Conservation (phyloP, 2,329 filamentous ascomycete species). For the Alternaria arborescens region DNA sequence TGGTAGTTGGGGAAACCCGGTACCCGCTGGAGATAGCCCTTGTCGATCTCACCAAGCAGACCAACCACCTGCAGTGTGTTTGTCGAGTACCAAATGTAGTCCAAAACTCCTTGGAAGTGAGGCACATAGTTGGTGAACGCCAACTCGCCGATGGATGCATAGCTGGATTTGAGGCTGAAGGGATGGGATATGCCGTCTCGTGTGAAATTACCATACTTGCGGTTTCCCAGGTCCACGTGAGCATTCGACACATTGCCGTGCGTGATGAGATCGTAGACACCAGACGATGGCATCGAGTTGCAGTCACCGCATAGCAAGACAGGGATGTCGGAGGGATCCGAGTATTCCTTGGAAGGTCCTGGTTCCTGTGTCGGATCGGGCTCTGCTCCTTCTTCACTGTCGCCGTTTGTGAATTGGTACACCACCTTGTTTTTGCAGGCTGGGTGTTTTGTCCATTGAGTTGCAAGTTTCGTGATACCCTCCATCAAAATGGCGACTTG, state of each 20-base stretch:
- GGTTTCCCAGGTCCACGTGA: conserved; percentile 80
- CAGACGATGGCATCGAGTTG: conserved; percentile 87
- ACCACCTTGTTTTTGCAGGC: conserved; percentile 80
- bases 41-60: conserved; percentile 85
- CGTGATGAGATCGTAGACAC: conserved; percentile 88
- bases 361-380: conserved; percentile 69
- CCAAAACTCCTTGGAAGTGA: conserved; percentile 88
- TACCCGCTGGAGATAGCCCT: conserved; percentile 82
- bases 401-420: conserved; percentile 58
- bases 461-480: conserved; percentile 83
- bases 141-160: conserved; percentile 83
- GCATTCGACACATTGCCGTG: conserved; percentile 79
- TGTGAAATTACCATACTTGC: conserved; percentile 93
- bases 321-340: conserved; percentile 85
- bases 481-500: conserved; percentile 97
- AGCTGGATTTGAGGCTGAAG: conserved; percentile 91
- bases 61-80: conserved; percentile 86
- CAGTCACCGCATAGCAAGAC: conserved; percentile 94
- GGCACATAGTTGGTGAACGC: conserved; percentile 97
- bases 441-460: conserved; percentile 82
- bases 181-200: conserved; percentile 91
- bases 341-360: conserved; percentile 85
- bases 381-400: conserved; percentile 58
- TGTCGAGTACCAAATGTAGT: conserved; percentile 98
- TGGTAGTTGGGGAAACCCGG: conserved; percentile 94